A percentile compares a stretch with the other conserved stretches of the same genome.
Conservation (phyloP, 495 filamentous ascomycete genomes). For the Aspergillus baeticus region DNA sequence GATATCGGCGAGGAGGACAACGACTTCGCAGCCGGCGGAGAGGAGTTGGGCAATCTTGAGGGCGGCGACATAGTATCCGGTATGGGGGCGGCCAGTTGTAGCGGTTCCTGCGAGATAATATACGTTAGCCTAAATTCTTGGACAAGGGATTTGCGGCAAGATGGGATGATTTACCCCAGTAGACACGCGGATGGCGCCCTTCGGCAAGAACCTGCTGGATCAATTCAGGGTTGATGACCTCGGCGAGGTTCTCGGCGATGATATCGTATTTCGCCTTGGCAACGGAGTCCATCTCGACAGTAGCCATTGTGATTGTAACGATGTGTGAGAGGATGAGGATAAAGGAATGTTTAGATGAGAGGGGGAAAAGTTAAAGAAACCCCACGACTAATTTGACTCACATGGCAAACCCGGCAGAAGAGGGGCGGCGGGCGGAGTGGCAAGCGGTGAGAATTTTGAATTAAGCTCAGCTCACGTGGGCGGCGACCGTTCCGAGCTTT, state of each 20-base stretch:
- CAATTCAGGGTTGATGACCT: slow-evolving; percentile 83
- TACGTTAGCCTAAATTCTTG: slow-evolving; percentile 13
- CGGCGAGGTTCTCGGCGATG: slow-evolving; percentile 77
- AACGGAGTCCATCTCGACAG: slow-evolving; percentile 5
- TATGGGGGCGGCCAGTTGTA: slow-evolving; percentile 77
- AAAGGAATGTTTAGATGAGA: neutral
- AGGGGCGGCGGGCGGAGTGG: no score
- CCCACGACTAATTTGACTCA: no score
- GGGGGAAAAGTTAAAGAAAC: no score
- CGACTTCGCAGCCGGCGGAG: slow-evolving; percentile 76
- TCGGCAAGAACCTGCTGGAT: slow-evolving; percentile 73
- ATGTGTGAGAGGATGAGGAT: neutral
- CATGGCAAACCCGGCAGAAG: no score
- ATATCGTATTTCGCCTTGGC: slow-evolving; percentile 50
- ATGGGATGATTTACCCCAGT: slow-evolving; percentile 64
- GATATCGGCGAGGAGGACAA: slow-evolving; percentile 75
- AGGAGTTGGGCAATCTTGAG: slow-evolving; percentile 90
- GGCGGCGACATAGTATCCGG: slow-evolving; percentile 71
- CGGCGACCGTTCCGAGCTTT: no score
- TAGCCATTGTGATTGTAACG: neutral
- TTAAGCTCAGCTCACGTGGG: no score
- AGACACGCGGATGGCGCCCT: slow-evolving; percentile 69
- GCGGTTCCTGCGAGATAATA: slow-evolving; percentile 60
- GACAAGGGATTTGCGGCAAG: neutral
- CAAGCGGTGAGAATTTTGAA: no score